Conservation (phyloP, 768 basidiomycete species). For the Mycena indigotica region DNA sequence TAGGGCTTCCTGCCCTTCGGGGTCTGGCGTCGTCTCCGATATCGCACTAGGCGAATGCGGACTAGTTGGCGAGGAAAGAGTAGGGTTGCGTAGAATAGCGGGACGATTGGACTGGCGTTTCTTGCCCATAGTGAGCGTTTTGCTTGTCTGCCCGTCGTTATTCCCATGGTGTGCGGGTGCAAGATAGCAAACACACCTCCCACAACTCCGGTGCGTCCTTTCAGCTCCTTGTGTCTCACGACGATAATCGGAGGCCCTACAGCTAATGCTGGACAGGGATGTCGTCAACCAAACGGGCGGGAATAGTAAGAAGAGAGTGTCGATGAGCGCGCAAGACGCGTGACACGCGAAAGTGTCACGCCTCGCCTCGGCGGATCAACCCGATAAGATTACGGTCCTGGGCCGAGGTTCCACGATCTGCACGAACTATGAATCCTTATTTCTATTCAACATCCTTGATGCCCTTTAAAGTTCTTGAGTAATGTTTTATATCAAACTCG, state of each 20-base stretch:
- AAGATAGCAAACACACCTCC: not conserved
- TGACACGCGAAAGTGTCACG: not conserved
- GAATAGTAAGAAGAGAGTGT: not conserved
- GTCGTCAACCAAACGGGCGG: not conserved
- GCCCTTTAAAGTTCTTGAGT: slow-evolving; percentile 69
- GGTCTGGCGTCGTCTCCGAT: not conserved
- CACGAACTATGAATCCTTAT: slow-evolving; percentile 59
- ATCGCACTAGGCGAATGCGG: not conserved
- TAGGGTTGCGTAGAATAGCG: too few species aligned
- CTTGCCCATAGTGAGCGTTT: not conserved
- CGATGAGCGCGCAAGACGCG: not conserved
- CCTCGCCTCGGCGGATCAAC: not conserved
- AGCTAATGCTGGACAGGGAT: not conserved
- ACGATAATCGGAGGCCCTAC: not conserved
- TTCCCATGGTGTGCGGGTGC: not conserved
- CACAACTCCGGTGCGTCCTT: not conserved
- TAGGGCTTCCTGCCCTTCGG: slow-evolving; percentile 4
- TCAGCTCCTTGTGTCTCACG: not conserved
- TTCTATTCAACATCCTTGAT: slow-evolving; percentile 88
- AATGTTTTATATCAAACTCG: too few species aligned
- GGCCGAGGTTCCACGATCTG: slow-evolving; percentile 87
- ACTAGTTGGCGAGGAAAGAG: not conserved
- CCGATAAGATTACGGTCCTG: slow-evolving; percentile 50
- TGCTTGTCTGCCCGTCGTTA: not conserved
- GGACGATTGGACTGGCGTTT: not conserved